Conservation (phyloP, 2,329 filamentous ascomycete genomes). For the Aspergillus texensis region DNA sequence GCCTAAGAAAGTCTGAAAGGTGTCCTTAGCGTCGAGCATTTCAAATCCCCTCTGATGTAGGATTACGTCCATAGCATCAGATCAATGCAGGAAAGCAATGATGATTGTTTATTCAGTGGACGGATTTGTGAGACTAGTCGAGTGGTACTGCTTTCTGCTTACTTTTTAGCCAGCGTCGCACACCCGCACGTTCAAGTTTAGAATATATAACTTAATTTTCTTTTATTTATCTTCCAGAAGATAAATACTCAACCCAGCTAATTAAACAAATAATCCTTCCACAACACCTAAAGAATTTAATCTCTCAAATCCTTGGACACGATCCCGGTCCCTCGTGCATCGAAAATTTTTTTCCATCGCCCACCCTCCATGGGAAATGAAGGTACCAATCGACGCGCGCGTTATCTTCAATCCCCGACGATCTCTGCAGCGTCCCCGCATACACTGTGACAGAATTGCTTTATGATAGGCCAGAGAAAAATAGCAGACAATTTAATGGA, state of each 20-base stretch:
- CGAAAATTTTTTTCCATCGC: neutral
- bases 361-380: conserved; percentile 2
- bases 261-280: neutral
- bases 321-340: neutral
- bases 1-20: conserved; percentile 1
- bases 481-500: neutral
- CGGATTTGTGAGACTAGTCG: neutral
- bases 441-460: neutral
- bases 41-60: neutral
- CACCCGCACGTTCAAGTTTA: neutral
- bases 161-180: neutral
- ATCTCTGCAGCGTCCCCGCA: conserved; percentile 2
- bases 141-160: conserved; percentile 1
- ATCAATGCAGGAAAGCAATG: neutral
- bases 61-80: neutral
- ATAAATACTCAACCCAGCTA: neutral
- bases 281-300: neutral
- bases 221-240: neutral
- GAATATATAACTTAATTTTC: neutral
- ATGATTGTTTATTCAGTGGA: conserved; percentile 3
- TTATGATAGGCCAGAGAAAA: neutral
- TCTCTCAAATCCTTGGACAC: neutral
- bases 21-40: neutral
- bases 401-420: neutral
- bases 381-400: neutral